These are phyloP conservation scores for Agaricus subrufescens DNA, from an alignment of 768 basidiomycete genomes.

Conservation along the genomic window DNA sequence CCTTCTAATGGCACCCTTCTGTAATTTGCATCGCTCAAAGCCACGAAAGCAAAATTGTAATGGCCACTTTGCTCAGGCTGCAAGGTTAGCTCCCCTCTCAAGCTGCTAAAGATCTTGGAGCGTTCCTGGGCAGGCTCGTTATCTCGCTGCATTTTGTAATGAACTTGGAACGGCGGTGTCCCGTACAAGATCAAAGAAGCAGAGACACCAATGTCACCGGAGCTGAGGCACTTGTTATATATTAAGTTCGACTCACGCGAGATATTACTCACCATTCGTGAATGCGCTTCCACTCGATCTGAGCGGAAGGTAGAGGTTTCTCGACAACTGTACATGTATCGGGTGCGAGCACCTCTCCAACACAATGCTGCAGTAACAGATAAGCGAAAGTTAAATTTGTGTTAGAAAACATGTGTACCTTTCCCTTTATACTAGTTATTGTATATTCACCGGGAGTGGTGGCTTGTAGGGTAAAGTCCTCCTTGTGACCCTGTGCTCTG, in stretches of 20 bases:
- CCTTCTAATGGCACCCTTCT: constrained; percentile 68
- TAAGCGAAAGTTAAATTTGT: constrained; percentile 7
- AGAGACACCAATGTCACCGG: constrained; percentile 88
- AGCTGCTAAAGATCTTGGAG: constrained; percentile 56
- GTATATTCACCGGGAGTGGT: constrained; percentile 74
- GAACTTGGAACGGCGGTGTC: constrained; percentile 82
- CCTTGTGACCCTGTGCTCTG: constrained; percentile 39
- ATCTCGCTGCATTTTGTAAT: constrained; percentile 72
- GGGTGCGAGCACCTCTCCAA: constrained; percentile 80
- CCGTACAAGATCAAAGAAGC: constrained; percentile 85
- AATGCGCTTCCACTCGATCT: constrained; percentile 85
- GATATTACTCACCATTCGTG: constrained; percentile 70
- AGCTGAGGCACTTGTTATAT: constrained; percentile 36
- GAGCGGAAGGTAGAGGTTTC: constrained; percentile 71
- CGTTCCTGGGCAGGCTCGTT: constrained; percentile 57
- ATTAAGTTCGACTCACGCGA: background rate
- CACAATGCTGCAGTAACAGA: constrained; percentile 49
- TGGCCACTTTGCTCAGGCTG: constrained; percentile 88
- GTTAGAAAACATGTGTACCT: constrained; percentile 30
- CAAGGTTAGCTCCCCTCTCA: constrained; percentile 76
- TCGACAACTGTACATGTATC: constrained; percentile 76
- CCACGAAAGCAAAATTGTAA: constrained; percentile 77
- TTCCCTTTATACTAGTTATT: constrained; percentile 66
- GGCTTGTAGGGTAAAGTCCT: constrained; percentile 45
- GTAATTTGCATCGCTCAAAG: constrained; percentile 84